These are phyloP conservation scores for Colletotrichum sublineola DNA, from an alignment of 2,329 filamentous ascomycete species.

Conservation along the genomic window DNA sequence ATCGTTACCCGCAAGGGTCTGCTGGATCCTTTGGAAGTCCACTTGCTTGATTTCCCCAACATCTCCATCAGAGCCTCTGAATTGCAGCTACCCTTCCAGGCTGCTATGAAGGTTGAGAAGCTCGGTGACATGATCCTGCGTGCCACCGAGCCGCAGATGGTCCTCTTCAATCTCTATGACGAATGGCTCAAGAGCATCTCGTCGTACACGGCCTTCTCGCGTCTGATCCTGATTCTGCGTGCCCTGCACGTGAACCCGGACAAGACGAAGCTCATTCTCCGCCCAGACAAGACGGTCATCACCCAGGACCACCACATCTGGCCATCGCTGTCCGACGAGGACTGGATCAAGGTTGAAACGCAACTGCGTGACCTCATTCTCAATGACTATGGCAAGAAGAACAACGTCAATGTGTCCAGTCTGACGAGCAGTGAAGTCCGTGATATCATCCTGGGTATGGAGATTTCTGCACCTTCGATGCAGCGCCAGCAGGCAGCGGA, in stretches of 20 bases:
- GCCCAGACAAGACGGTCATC: constrained; percentile 97
- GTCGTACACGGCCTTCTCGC: constrained; percentile 97
- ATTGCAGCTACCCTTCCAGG: constrained; percentile 97
- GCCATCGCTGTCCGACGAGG: constrained; percentile 93
- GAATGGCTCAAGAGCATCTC: constrained; percentile 99
- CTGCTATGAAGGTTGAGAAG: constrained; percentile 99
- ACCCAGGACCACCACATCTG: constrained; percentile 99
- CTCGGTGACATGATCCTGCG: constrained; percentile 98
- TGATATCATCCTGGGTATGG: constrained; percentile 99
- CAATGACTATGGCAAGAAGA: constrained; percentile 99
- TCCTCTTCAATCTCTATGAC: constrained; percentile 98
- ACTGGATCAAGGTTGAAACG: constrained; percentile 99
- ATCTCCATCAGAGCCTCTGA: constrained; percentile 98
- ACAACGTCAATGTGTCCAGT: constrained; percentile 98
- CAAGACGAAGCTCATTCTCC: constrained; percentile 95
- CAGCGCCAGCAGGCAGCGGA: constrained; percentile 98
- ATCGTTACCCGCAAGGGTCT: constrained; percentile 98
- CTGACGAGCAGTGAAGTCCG: constrained; percentile 97
- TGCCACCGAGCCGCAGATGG: constrained; percentile 99
- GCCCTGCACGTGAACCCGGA: constrained; percentile 98
- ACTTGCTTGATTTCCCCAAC: constrained; percentile 97
- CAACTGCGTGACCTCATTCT: constrained; percentile 94
- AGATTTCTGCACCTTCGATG: constrained; percentile 97
- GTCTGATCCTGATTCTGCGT: constrained; percentile 91
- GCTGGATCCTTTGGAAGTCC: constrained; percentile 95